Conservation (phyloP, 805 yeast species). For the Sugiyamaella floridensis region DNA sequence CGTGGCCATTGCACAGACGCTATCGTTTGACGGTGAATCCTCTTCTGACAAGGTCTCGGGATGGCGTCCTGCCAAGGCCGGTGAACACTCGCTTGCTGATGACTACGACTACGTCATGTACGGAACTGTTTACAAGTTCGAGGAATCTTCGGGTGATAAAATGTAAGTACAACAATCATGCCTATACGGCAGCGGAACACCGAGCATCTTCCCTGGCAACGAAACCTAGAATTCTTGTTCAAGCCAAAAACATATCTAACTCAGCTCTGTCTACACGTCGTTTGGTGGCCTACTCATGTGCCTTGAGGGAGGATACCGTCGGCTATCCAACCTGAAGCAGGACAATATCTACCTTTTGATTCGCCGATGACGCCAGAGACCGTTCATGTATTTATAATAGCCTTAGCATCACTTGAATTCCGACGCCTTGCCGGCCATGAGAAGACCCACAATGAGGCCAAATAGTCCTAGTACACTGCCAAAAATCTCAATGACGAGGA, state of each 20-base stretch:
- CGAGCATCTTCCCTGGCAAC: no score
- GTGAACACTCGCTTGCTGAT: constrained; percentile 83
- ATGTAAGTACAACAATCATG: constrained; percentile 26
- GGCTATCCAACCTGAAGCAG: constrained; percentile 81
- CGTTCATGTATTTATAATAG: background rate
- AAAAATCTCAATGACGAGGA: constrained; percentile 92
- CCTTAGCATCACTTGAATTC: constrained; percentile 53
- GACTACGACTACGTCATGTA: constrained; percentile 98
- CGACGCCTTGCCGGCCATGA: constrained; percentile 93
- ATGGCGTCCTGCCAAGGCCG: constrained; percentile 80
- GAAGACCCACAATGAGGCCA: constrained; percentile 94
- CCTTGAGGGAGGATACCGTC: constrained; percentile 90
- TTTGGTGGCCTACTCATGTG: constrained; percentile 94
- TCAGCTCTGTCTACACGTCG: constrained; percentile 83
- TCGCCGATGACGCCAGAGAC: constrained; percentile 46
- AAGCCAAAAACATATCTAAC: background rate
- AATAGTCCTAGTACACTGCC: constrained; percentile 94
- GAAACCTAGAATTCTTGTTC: no score
- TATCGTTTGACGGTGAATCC: constrained; percentile 45
- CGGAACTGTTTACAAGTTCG: constrained; percentile 95
- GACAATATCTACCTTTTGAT: constrained; percentile 87
- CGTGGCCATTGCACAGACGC: constrained; percentile 73
- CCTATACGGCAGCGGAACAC: no score
- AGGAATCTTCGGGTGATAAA: constrained; percentile 62
- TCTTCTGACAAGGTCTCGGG: constrained; percentile 48